Evolutionary conservation across 2,329 filamentous ascomycete genomes (phyloP), one percentile per base, ranked within the genome.

Genomic region (Colletotrichum plurivorum): DNA sequence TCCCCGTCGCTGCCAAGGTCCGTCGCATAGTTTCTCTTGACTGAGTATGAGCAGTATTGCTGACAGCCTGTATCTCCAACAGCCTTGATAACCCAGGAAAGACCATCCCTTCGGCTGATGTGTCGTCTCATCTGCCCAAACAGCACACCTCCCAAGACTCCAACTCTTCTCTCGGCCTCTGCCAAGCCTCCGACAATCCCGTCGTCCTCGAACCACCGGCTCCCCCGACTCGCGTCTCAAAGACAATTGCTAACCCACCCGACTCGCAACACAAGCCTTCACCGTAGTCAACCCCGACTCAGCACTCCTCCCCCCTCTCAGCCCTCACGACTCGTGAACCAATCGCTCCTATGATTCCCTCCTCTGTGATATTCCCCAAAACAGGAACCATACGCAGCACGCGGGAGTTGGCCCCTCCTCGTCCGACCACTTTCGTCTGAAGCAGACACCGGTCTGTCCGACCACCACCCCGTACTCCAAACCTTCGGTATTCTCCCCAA

Each of bases 401-500:
- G 8, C 54, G 39, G n/a, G 15, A 20, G 4, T 4, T 48, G 3
- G 41, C 41, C 16, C 41, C 39, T 18, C 43, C 27, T 57, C 45
- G 20, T 67, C 59, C 52, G 59, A 63, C 59, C 52, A 9, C 22
- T 25, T 49, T 63, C 64, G 46, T 63, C 64, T 57, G 59, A 67
- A 67, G 46, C 18, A 48, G 20, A 25, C 10, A 36, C 43, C 59
- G 58, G 59, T 45, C 43, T 25, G 13, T 15, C 64, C 64, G 52
- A n/a, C 45, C n/a, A 48, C 16, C 20, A 41, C 15, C 2, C 9
- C 22, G 1, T 25, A 2, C 31, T 36, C 8, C 20, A 18, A 13
- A 18, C 20, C 52, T n/a, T 45, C 20, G 22, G 36, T 25, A 10
- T 22, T 27, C 45, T n/a, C 4, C 15, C 48, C 5, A 52, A 36